Percentiles rank a stretch among this genome's conserved stretches.
These are phyloP conservation scores for Ashbya aceris DNA, from an alignment of 1,139 yeast species.

Conservation along the genomic window DNA sequence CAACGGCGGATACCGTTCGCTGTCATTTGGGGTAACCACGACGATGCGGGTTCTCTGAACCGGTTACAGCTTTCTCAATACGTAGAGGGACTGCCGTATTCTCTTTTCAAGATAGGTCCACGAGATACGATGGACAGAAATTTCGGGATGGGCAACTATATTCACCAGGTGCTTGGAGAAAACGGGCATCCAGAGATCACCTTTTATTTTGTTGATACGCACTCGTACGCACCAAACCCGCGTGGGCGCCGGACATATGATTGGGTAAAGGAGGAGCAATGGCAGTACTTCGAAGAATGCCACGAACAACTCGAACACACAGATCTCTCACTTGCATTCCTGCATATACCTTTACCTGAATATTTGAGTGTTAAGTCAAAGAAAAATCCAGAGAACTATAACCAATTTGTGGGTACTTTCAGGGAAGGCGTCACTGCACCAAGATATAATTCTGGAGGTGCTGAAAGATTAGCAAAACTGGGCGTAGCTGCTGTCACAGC, in stretches of 20 bases:
- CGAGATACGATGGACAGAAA: constrained; percentile 34
- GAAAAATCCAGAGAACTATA: constrained; percentile 21
- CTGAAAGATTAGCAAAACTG: constrained; percentile 45
- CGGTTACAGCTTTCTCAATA: constrained; percentile 53
- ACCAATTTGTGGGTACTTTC: constrained; percentile 46
- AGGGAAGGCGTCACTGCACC: constrained; percentile 80
- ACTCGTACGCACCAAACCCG: constrained; percentile 56
- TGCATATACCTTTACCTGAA: constrained; percentile 90
- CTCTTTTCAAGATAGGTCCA: constrained; percentile 55
- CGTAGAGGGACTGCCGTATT: constrained; percentile 53
- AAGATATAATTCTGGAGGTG: constrained; percentile 53
- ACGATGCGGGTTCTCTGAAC: constrained; percentile 63
- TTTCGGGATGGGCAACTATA: constrained; percentile 76
- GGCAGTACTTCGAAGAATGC: constrained; percentile 46
- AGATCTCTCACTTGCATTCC: constrained; percentile 70
- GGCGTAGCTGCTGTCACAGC: constrained; percentile 70
- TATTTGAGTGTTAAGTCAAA: constrained; percentile 40
- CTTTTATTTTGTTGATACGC: constrained; percentile 75
- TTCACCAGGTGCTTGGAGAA: constrained; percentile 40
- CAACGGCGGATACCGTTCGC: constrained; percentile 68
- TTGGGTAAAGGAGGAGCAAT: constrained; percentile 70
- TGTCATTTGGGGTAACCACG: constrained; percentile 62
- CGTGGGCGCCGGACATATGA: constrained; percentile 73
- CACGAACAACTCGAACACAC: constrained; percentile 23
- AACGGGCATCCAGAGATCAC: constrained; percentile 43